Evolutionary conservation across 1,139 yeast genomes (phyloP), one percentile per base, ranked within the genome.

Genomic region (Candida pseudoviswanathii): DNA sequence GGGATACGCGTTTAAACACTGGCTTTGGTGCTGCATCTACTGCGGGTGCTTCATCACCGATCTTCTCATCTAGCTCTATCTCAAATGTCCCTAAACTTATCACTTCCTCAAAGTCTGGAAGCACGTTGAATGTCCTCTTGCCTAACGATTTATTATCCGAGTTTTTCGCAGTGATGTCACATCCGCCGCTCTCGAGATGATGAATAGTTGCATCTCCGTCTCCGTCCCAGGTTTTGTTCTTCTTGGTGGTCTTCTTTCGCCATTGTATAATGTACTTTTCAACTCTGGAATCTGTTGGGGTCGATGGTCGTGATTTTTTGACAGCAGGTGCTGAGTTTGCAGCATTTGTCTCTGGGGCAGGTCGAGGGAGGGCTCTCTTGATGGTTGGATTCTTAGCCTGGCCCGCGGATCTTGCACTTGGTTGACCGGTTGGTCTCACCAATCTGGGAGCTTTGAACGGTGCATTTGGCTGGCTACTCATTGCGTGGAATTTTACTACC

Each of bases 201-300:
- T 59, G 52, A 3, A 60, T 57, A 1, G 56, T 58, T 4, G 89
- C 72, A 26, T 68, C 66, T 0, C 97, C 98, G 67, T 94, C 99
- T 2, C 96, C 96, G 51, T 90, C 96, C 99, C 99, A 94, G 0
- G 92, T 85, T 63, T 92, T 92, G 65, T 91, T 84, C 73, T 92
- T 91, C 67, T 88, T 89, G 37, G 70, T 75, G 0, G 94, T 74
- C 39, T 75, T 76, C 63, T 89, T 90, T 40, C 99, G 72, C 81
- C 87, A 89, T 57, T 89, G 79, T 2, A 84, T 82, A 25, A 65
- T 56, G 54, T 64, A 78, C 40, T 47, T 51, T 21, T 43, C 44
- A 6, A 33, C 7, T 4, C 6, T 39, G 21, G 49, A 24, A n/a
- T 41, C 49, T 2, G n/a, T 16, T 11, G 39, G 37, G 5, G 37